Conservation (phyloP, 148 eudicot genomes). For the Polygonum maritimum region DNA sequence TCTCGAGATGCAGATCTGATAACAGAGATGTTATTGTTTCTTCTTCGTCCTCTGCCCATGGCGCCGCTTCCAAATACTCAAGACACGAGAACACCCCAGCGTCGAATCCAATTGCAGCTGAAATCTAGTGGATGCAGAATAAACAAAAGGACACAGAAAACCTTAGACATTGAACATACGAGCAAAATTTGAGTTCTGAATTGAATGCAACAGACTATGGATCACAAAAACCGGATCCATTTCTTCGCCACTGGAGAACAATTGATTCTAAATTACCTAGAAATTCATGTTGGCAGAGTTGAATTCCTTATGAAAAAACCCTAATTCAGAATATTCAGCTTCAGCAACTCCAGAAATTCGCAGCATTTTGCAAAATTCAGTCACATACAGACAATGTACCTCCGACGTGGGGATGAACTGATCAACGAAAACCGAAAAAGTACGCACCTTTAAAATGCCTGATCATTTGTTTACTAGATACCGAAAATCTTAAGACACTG, state of each 20-base stretch:
- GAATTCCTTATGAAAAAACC: neutral
- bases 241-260: neutral
- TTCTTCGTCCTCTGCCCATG: constrained; percentile 98
- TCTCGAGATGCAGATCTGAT: constrained; percentile 74
- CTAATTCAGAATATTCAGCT: neutral
- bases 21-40: constrained; percentile 72
- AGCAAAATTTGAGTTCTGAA: too few relatives aligned
- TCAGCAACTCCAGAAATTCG: neutral
- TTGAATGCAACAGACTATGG: neutral
- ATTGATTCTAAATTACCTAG: neutral
- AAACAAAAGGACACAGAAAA: neutral
- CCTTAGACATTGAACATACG: neutral
- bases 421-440: neutral
- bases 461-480: neutral
- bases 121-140: constrained; percentile 42
- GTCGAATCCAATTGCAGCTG: constrained; percentile 90
- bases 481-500: neutral
- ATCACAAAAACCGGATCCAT: neutral
- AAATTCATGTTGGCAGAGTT: neutral
- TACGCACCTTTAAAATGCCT: constrained; percentile 60
- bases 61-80: constrained; percentile 97
- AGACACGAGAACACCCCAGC: constrained; percentile 88
- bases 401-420: neutral
- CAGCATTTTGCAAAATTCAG: neutral
- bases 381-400: neutral